Evolutionary conservation across 75 land plant species (phyloP).

Genomic region (Sequoiadendron giganteum): DNA sequence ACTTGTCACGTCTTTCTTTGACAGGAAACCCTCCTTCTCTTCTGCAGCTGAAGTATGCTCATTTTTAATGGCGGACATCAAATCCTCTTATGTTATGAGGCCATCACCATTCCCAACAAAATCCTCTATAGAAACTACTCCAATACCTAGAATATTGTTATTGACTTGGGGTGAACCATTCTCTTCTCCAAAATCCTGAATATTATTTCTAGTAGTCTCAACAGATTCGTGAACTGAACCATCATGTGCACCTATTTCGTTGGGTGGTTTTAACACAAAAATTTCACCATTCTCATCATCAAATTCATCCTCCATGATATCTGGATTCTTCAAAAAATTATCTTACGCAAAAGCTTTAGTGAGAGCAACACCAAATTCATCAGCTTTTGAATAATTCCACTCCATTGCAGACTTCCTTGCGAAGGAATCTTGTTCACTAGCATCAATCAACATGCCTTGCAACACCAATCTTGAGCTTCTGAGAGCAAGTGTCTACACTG

Average conservation of each 20-base stretch:
- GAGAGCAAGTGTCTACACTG: too few species aligned
- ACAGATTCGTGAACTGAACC: neutral
- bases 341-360: neutral
- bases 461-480: too few species aligned
- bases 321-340: neutral
- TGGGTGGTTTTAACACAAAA: neutral
- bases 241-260: neutral
- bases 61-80: too few species aligned
- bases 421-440: neutral
- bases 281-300: neutral
- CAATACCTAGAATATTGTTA: constrained; percentile 18
- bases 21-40: too few species aligned
- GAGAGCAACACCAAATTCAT: neutral
- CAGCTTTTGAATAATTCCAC: constrained; percentile 1
- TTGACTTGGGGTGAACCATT: constrained; percentile 12
- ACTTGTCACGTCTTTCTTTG: too few species aligned
- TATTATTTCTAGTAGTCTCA: neutral
- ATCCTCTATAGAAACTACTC: constrained; percentile 29
- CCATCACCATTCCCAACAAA: too few species aligned
- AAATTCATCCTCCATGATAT: neutral
- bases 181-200: constrained; percentile 9
- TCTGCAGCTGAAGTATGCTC: too few species aligned
- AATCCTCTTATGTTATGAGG: too few species aligned
- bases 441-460: neutral
- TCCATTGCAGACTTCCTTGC: constrained; percentile 2